phyloP scores from a whole-genome alignment of 2,329 filamentous ascomycete genomes.

The Apiospora rasikravindrae region DNA sequence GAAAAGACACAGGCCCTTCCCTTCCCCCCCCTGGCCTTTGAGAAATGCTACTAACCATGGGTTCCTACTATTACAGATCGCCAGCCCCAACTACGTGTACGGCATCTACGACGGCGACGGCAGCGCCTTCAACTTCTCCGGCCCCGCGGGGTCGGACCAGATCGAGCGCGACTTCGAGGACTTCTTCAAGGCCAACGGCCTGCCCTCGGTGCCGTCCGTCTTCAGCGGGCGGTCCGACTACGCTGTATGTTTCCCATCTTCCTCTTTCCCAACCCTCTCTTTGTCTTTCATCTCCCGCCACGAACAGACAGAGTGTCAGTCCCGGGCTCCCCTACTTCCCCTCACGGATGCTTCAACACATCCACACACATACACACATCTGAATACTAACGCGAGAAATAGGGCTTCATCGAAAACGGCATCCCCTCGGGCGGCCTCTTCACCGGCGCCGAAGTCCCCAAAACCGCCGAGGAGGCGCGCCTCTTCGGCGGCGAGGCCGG shows the following conservation, averaged over 20 bases:
- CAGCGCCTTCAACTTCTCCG: constrained; percentile 61
- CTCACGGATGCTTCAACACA: too few relatives aligned
- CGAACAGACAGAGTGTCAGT: too few relatives aligned
- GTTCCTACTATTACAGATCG: constrained; percentile 37
- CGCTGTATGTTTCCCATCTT: constrained; percentile 32
- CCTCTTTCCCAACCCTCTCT: background rate
- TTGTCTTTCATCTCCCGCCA: background rate
- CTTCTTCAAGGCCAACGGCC: constrained; percentile 53
- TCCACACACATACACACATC: background rate
- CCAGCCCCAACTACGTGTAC: constrained; percentile 55
- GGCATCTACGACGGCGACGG: constrained; percentile 66
- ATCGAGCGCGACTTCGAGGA: constrained; percentile 63
- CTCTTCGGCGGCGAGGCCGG: constrained; percentile 61
- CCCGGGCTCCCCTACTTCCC: too few relatives aligned
- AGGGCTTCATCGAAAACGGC: constrained; percentile 59
- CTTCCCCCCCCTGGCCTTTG: too few relatives aligned
- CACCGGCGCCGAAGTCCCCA: constrained; percentile 63
- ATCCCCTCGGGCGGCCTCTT: constrained; percentile 64
- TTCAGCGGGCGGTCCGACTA: constrained; percentile 67
- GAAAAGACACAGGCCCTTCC: background rate
- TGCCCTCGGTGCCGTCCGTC: constrained; percentile 54
- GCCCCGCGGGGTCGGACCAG: constrained; percentile 63
- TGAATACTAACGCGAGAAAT: background rate
- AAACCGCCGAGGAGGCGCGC: constrained; percentile 58
- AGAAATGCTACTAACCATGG: background rate